Conservation (phyloP, 1,284 basidiomycete species). For the Neolentinus lepideus region DNA sequence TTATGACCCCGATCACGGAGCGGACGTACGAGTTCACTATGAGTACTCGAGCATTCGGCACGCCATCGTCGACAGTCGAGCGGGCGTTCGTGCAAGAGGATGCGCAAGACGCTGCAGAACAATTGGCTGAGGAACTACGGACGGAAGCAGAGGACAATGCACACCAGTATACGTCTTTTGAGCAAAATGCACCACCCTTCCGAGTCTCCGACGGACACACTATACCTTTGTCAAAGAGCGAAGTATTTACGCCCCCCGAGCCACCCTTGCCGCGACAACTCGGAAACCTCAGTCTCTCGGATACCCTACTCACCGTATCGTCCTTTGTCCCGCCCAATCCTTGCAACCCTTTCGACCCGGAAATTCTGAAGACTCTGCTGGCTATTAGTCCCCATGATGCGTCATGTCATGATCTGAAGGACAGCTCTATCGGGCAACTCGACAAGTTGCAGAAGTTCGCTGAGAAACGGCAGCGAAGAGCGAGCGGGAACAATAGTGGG, state of each 20-base stretch:
- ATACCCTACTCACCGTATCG: constrained; percentile 52
- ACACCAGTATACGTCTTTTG: neutral
- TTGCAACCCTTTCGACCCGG: constrained; percentile 79
- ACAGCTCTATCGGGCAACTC: constrained; percentile 50
- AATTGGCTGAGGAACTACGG: constrained; percentile 42
- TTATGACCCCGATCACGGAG: constrained; percentile 95
- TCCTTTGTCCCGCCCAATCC: constrained; percentile 76
- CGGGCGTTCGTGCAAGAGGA: constrained; percentile 29
- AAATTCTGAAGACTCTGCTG: constrained; percentile 61
- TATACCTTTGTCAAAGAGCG: constrained; percentile 13
- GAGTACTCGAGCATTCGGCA: constrained; percentile 38
- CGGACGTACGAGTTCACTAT: constrained; percentile 81
- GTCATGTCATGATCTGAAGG: constrained; percentile 60
- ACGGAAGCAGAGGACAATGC: constrained; percentile 8
- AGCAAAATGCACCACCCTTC: constrained; percentile 10
- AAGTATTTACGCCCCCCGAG: constrained; percentile 17
- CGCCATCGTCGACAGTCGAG: constrained; percentile 15
- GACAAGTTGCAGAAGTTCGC: constrained; percentile 63
- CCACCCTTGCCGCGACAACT: constrained; percentile 30
- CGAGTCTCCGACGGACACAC: constrained; percentile 12
- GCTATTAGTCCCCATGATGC: constrained; percentile 59
- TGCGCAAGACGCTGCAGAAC: constrained; percentile 45
- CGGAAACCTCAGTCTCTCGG: constrained; percentile 53
- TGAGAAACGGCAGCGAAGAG: constrained; percentile 42
- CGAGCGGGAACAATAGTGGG: constrained; percentile 32